Percentiles rank a stretch among this genome's conserved stretches.
Evolutionary conservation across 2,329 filamentous ascomycete genomes (phyloP).

Genomic region (Tolypocladium ovalisporum): DNA sequence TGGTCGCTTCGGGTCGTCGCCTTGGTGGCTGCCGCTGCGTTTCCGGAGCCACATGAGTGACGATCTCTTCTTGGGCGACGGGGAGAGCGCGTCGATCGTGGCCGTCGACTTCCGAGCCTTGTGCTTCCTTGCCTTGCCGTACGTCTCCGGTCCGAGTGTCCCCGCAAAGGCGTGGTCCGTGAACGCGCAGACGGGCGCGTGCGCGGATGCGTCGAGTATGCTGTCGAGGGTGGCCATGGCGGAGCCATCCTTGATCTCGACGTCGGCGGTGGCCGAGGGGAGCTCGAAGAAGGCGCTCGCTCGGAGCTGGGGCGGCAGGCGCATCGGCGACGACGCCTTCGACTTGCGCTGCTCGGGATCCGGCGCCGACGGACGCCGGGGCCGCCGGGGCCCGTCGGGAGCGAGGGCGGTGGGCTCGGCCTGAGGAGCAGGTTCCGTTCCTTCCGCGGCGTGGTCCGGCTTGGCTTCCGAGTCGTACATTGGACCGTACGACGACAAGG

Average conservation of each 20-base stretch:
- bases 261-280: conserved; percentile 38
- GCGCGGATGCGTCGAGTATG: conserved; percentile 81
- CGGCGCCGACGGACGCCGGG: conserved; percentile 20
- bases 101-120: conserved; percentile 21
- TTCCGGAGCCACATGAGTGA: conserved; percentile 39
- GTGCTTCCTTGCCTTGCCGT: conserved; percentile 49
- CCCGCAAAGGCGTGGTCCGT: conserved; percentile 81
- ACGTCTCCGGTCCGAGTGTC: conserved; percentile 62
- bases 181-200: conserved; percentile 81
- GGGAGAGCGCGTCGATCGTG: conserved; percentile 11
- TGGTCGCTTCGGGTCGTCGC: conserved; percentile 15
- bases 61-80: conserved; percentile 32
- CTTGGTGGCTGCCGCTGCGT: conserved; percentile 19
- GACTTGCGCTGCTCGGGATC: conserved; percentile 22
- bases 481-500: conserved; percentile 16
- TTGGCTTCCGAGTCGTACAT: conserved; percentile 7
- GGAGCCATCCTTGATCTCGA: conserved; percentile 63
- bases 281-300: conserved; percentile 87
- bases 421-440: conserved; percentile 2
- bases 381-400: conserved; percentile 17
- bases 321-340: conserved; percentile 15
- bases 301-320: conserved; percentile 70
- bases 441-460: conserved; percentile 5
- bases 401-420: conserved; percentile 6
- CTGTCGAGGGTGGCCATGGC: conserved; percentile 82